Base-by-base conservation (phyloP, 1,284 basidiomycete species). In the Cutaneotrichosporon sp. region DNA sequence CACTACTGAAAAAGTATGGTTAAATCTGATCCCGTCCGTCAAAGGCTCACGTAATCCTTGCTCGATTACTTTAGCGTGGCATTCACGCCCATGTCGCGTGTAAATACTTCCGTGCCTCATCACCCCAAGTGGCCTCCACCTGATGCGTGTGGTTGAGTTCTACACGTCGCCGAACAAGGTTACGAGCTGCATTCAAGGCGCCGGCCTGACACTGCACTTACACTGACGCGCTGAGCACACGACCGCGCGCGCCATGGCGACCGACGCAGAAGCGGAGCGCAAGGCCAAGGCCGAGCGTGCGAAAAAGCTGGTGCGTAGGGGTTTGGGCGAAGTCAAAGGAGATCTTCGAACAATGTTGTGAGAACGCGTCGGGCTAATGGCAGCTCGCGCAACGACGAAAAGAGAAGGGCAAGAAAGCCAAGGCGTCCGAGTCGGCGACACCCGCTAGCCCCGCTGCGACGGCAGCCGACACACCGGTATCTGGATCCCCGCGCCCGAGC, bases 221-320 rank as follows among this genome's bases (percentile, higher is more conserved):
- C 42, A 35, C 18, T 13, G 13, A 17, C 43, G n/a, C n/a, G 17
- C 26, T 21, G 5, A 30, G 12, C n/a, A 22, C 40, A 41, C 21
- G 14, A 21, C 40, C 21, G 21, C 22, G 13, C 26, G 26, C 10
- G 43, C 33, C 1, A 45, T 45, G 43, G 42, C 42, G 15, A 33
- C 42, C 21, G 47, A 53, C 35, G 53, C 63, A 17, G 68, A 68
- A 23, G 63, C 60, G 4, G 67, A 67, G 56, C 58, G 69, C 26
- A 71, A 73, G 60, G 69, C 70, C 7, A 72, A 73, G 55, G 70
- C 70, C 13, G 70, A 70, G 35, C 58, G 70, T 42, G 70, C 70
- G 10, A 69, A 70, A 54, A 70, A 69, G 56, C 62, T 73, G 48
- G 70, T 73, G 43, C 40, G 56, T 54, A 41, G n/a, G 17, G 10